Evolutionary conservation across 2,329 filamentous ascomycete species (phyloP), one percentile per base, ranked within the genome.

Genomic region (Fusarium verticillioides): DNA sequence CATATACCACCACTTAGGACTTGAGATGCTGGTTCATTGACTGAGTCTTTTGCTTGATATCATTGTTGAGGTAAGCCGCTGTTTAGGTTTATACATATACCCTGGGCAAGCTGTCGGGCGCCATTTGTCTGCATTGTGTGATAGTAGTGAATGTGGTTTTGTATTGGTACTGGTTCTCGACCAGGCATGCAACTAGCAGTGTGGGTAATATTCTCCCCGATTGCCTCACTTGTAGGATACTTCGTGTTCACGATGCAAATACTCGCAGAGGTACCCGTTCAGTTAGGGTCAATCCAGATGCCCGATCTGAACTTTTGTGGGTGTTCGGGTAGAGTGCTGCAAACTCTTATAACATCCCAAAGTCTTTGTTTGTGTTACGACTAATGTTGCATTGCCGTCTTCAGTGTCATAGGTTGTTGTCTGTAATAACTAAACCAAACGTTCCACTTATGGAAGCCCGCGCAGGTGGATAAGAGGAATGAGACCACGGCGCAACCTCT

Each of bases 1-100:
- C 78, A 77, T 77, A 68, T 62, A 78, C 73, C 64, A 73, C 69
- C 70, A 77, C 57, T 68, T 72, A 61, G 69, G 66, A 60, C 63
- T 70, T 61, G 42, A 75, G 53, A 53, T 37, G 30, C 68, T 62
- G 39, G 67, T 52, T 60, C 53, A 65, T 70, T 43, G 23, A 26
- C 10, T 26, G 30, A 37, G 28, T 60, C 49, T 36, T 57, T 39
- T 10, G 19, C 32, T 52, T 60, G 26, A 30, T 9, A 26, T 60
- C 23, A 16, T 18, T 32, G 9, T 10, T 54, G 13, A 30, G 37
- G 8, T 16, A 12, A 28, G 30, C 26, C 18, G 13, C 15, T 16
- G 19, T 34, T 13, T 39, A 26, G 15, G 18, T 18, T 59, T 50
- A 50, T 49, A n/a, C 11, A 37, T 59, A 37, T 34, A 59, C n/a